These are phyloP conservation scores for Graphiopsis chlorocephala DNA, from an alignment of 2,329 filamentous ascomycete genomes.

Conservation along the genomic window DNA sequence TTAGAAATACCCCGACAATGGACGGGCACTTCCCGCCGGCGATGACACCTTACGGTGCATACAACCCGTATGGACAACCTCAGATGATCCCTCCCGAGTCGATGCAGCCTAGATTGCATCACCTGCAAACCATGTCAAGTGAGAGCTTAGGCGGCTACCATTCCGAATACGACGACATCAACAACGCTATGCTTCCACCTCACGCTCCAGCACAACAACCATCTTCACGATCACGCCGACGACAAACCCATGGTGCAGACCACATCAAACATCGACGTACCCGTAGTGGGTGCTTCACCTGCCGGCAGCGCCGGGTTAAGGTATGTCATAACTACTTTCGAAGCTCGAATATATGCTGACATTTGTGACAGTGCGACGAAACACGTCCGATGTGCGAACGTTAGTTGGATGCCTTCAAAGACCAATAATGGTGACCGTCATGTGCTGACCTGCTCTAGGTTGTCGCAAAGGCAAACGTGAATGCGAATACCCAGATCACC, in stretches of 20 bases:
- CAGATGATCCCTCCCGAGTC: conserved; percentile 28
- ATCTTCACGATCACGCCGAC: conserved; percentile 27
- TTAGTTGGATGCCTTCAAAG: conserved; percentile 37
- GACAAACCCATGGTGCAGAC: conserved; percentile 46
- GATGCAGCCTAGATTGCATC: conserved; percentile 27
- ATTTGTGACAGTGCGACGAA: conserved; percentile 73
- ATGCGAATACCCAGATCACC: conserved; percentile 80
- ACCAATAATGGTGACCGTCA: not conserved
- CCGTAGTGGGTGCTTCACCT: conserved; percentile 90
- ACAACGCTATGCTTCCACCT: conserved; percentile 26
- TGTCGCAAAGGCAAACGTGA: conserved; percentile 90
- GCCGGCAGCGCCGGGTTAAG: conserved; percentile 82
- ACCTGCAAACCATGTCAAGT: conserved; percentile 32
- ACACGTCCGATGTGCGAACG: conserved; percentile 78
- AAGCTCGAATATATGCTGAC: conserved; percentile 19
- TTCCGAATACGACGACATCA: conserved; percentile 32
- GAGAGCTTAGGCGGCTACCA: conserved; percentile 33
- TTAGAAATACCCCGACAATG: conserved; percentile 21
- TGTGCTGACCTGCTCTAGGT: conserved; percentile 48
- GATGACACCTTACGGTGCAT: conserved; percentile 30
- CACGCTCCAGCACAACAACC: conserved; percentile 25
- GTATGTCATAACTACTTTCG: conserved; percentile 33
- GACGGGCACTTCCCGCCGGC: conserved; percentile 30
- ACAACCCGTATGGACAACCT: conserved; percentile 31
- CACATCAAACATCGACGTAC: conserved; percentile 91